Evolutionary conservation across 257 asterid genomes (phyloP).

Genomic region (Cinchona pubescens): DNA sequence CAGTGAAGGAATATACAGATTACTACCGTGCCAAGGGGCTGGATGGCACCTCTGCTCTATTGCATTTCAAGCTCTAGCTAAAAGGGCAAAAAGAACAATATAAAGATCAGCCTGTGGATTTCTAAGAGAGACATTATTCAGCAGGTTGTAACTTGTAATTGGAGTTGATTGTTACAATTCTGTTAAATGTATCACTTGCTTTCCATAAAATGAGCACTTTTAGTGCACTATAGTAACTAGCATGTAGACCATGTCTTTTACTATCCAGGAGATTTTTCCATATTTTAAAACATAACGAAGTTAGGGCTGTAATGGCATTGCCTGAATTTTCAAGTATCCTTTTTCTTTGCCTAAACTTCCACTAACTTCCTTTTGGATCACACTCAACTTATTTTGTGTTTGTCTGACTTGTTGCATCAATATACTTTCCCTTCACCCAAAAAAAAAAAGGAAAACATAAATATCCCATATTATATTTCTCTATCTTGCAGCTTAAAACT

Average conservation of each 20-base stretch:
- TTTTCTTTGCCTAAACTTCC: background rate
- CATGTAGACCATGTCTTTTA: background rate
- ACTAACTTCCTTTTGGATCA: background rate
- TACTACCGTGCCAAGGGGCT: slow-evolving; percentile 45
- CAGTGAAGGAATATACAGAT: slow-evolving; percentile 44
- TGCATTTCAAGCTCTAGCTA: slow-evolving; percentile 40
- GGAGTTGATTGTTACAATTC: background rate
- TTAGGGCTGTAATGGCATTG: too few relatives aligned
- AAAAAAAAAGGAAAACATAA: too few relatives aligned
- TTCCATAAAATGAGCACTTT: background rate
- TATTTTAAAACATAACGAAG: too few relatives aligned
- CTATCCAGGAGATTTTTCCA: too few relatives aligned
- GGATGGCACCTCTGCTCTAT: slow-evolving; percentile 42
- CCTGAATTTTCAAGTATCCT: background rate
- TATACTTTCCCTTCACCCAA: background rate
- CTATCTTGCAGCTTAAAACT: background rate
- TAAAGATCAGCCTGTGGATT: too few relatives aligned
- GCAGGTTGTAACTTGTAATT: background rate
- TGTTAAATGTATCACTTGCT: background rate
- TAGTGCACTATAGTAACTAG: background rate
- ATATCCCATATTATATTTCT: too few relatives aligned
- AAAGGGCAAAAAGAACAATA: background rate
- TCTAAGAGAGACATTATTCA: background rate
- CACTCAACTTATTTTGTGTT: too few relatives aligned
- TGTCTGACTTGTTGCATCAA: background rate